Percentiles rank a stretch among this genome's conserved stretches.
phyloP scores from a whole-genome alignment of 73 alveolate genomes.

The Diophrys appendiculata region DNA sequence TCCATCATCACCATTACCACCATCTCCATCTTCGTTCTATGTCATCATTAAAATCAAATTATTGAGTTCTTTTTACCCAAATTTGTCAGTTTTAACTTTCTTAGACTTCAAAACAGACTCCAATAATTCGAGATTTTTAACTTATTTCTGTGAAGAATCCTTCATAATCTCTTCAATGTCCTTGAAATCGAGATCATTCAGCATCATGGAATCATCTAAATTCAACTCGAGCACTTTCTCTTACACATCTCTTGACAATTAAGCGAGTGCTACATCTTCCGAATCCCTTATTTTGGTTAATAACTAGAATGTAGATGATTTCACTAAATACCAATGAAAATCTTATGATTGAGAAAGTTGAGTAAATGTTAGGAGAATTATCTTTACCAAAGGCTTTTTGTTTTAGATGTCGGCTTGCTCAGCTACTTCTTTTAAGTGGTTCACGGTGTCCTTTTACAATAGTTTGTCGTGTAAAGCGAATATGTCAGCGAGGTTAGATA shows the following conservation, averaged over 20 bases:
- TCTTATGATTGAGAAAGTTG: neutral
- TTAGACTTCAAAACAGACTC: slow-evolving; percentile 11
- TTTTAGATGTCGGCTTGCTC: neutral
- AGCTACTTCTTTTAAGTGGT: slow-evolving; percentile 21
- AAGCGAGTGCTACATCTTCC: neutral
- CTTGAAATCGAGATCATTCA: slow-evolving; percentile 27
- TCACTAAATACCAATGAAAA: neutral
- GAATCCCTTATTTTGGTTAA: neutral
- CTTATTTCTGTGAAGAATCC: slow-evolving; percentile 3
- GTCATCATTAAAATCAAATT: too few species aligned
- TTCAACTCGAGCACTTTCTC: too few species aligned
- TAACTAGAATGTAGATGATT: neutral
- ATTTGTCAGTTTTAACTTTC: slow-evolving; percentile 35
- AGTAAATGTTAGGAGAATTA: slow-evolving; percentile 1
- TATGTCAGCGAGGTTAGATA: slow-evolving; percentile 29
- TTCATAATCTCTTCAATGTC: slow-evolving; percentile 19
- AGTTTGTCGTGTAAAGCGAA: slow-evolving; percentile 17
- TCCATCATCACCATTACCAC: too few species aligned
- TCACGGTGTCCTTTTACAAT: slow-evolving; percentile 23
- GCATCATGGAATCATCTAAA: too few species aligned
- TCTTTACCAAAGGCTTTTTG: neutral
- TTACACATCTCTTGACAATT: too few species aligned
- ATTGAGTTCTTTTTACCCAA: slow-evolving; percentile 32
- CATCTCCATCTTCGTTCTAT: too few species aligned
- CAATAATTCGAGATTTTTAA: slow-evolving; percentile 12